Evolutionary conservation across 352 stramenopile species (phyloP).

Genomic region (Pythium aristosporum): DNA sequence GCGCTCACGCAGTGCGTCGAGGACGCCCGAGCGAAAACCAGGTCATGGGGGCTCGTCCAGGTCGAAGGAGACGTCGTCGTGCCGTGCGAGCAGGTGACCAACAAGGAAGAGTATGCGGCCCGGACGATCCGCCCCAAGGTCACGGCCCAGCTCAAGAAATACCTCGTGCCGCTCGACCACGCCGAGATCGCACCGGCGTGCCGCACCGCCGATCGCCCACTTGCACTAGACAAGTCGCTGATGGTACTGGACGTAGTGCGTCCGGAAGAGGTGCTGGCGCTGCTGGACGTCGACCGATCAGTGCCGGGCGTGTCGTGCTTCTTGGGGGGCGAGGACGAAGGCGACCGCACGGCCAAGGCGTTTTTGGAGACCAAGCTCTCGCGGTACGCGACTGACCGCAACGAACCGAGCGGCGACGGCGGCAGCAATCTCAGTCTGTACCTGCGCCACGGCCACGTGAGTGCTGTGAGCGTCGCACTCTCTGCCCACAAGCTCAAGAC

Average conservation of each 20-base stretch:
- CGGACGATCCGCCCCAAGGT: constrained; percentile 98
- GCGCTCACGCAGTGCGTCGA: constrained; percentile 44
- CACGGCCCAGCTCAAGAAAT: constrained; percentile 88
- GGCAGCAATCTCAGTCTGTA: constrained; percentile 93
- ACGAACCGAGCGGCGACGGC: constrained; percentile 93
- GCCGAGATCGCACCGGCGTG: constrained; percentile 30
- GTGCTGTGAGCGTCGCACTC: constrained; percentile 63
- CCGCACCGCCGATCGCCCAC: constrained; percentile 29
- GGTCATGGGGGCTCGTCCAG: constrained; percentile 81
- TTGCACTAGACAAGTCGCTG: constrained; percentile 22
- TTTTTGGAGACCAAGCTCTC: constrained; percentile 88
- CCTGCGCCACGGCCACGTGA: constrained; percentile 93
- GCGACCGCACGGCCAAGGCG: constrained; percentile 65
- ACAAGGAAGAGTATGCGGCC: constrained; percentile 96
- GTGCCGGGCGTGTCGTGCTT: constrained; percentile 63
- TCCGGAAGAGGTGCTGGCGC: constrained; percentile 32
- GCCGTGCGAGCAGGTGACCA: constrained; percentile 88
- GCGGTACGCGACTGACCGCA: constrained; percentile 81
- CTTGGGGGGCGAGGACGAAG: constrained; percentile 64
- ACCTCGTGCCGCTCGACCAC: constrained; percentile 63
- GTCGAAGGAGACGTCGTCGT: constrained; percentile 98
- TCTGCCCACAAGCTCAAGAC: constrained; percentile 59
- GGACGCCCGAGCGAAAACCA: constrained; percentile 31
- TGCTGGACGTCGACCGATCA: constrained; percentile 62
- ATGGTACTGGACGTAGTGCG: constrained; percentile 47